Base-by-base conservation (phyloP, 768 basidiomycete species). In the Hydnomerulius pinastri region DNA sequence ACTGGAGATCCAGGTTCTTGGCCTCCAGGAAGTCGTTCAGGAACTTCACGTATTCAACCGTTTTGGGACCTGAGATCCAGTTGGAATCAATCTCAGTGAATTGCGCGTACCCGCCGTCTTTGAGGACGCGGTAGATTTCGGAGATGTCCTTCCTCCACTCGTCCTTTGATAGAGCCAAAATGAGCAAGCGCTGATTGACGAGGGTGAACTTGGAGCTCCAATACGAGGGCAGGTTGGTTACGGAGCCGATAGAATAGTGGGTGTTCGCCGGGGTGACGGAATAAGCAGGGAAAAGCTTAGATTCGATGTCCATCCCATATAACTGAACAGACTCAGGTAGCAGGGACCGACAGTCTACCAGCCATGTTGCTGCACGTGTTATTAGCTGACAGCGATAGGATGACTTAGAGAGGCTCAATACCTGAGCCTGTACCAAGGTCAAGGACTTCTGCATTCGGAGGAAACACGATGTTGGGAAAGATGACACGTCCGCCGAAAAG, bases 101-200 rank as follows among this genome's bases (percentile, higher is more conserved):
- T 38, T 71, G 69, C 3, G 61, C 57, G 17, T 60, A 67, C 3
- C 69, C 69, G 13, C 69, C 71, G 0, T 58, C 63, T 37, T 55
- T 45, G 27, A 71, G 56, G 4, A 67, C 65, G 10, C 71, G 62
- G 50, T 54, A 58, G 9, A 70, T 60, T 42, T 68, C 69, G 2
- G 33, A 32, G 7, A 69, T 24, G 8, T 37, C 62, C 0, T 24
- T 21, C 28, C 42, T 15, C 69, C 71, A 70, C 32, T 70, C 55
- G 0, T 48, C 25, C 11, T 37, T 33, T 7, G 58, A 57, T 1
- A 68, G 51, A 6, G 64, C 70, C n/a, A 57, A 56, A 12, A 67
- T 53, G 13, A 71, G 62, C 4, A 71, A 60, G 4, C 66, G 57
- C 15, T 72, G 71, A 42, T 69, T 60, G 42, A 72, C 57, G 23